Evolutionary conservation across 2,329 filamentous ascomycete genomes (phyloP).

Genomic region (Aureobasidium subglaciale): DNA sequence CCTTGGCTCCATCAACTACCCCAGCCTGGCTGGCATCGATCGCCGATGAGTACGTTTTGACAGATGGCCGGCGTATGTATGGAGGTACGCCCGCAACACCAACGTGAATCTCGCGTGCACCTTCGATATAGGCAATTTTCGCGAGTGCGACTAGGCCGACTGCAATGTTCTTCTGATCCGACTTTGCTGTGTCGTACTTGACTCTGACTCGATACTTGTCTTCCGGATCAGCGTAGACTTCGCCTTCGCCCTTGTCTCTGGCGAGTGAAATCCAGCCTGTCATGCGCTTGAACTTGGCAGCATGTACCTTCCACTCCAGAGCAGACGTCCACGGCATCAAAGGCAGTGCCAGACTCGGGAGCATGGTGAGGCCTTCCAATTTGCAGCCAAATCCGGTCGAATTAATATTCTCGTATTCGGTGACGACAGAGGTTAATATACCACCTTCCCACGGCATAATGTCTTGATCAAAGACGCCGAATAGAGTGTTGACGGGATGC

Average conservation of each 20-base stretch:
- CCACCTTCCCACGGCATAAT: conserved; percentile 59
- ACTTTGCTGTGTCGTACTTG: conserved; percentile 62
- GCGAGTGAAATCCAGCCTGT: conserved; percentile 65
- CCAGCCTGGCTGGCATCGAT: conserved; percentile 17
- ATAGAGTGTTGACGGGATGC: conserved; percentile 58
- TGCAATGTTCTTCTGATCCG: conserved; percentile 65
- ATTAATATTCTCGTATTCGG: conserved; percentile 67
- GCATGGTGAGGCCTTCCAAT: conserved; percentile 69
- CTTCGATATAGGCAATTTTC: conserved; percentile 70
- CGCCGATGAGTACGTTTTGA: conserved; percentile 17
- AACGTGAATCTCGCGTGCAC: conserved; percentile 72
- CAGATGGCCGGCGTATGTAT: conserved; percentile 46
- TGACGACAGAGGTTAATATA: conserved; percentile 72
- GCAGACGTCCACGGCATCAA: conserved; percentile 61
- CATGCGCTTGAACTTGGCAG: conserved; percentile 61
- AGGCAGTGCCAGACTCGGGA: conserved; percentile 57
- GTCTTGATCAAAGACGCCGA: conserved; percentile 62
- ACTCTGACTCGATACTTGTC: conserved; percentile 51
- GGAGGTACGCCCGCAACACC: conserved; percentile 55
- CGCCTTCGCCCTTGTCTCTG: conserved; percentile 69
- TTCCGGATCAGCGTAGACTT: conserved; percentile 63
- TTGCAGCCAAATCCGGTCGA: conserved; percentile 74
- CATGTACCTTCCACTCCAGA: conserved; percentile 64
- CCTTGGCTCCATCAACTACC: conserved; percentile 31
- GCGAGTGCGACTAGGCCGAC: conserved; percentile 65